phyloP scores from a whole-genome alignment of 2,329 filamentous ascomycete genomes.

The Diaporthe nobilis region DNA sequence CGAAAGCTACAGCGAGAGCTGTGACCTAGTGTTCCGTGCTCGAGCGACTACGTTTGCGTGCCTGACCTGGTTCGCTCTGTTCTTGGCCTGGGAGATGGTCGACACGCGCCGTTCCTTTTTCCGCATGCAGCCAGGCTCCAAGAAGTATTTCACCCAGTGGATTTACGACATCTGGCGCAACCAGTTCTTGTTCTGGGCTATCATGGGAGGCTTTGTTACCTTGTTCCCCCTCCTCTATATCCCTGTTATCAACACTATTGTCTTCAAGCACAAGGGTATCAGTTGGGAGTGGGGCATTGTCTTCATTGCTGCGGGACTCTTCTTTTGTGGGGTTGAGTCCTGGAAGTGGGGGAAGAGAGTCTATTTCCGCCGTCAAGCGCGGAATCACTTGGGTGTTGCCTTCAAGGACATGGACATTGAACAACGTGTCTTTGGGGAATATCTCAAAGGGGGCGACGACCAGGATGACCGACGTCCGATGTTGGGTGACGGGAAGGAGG shows the following conservation, averaged over 20 bases:
- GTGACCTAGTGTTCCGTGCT: conserved; percentile 73
- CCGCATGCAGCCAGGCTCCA: conserved; percentile 56
- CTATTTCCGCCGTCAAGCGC: conserved; percentile 54
- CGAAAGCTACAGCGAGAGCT: conserved; percentile 62
- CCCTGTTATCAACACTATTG: conserved; percentile 74
- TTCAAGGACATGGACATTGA: conserved; percentile 30
- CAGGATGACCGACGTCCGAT: neutral
- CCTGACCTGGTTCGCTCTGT: conserved; percentile 77
- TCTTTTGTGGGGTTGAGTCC: conserved; percentile 73
- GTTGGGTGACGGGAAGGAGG: neutral
- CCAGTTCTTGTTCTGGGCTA: conserved; percentile 64
- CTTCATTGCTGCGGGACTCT: conserved; percentile 71
- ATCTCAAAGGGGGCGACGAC: neutral
- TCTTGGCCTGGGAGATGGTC: conserved; percentile 79
- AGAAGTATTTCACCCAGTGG: conserved; percentile 61
- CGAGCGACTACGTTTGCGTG: conserved; percentile 77
- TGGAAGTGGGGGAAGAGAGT: conserved; percentile 79
- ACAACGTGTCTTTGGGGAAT: conserved; percentile 17
- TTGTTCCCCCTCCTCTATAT: conserved; percentile 77
- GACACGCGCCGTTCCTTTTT: conserved; percentile 77
- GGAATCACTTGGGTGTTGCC: conserved; percentile 12
- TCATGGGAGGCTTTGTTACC: conserved; percentile 67
- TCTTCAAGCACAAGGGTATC: conserved; percentile 77
- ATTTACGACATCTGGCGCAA: conserved; percentile 68
- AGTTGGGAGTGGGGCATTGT: conserved; percentile 80